Evolutionary conservation across 176 grass and related monocot species (phyloP).

Genomic region (Musa itinerans): DNA sequence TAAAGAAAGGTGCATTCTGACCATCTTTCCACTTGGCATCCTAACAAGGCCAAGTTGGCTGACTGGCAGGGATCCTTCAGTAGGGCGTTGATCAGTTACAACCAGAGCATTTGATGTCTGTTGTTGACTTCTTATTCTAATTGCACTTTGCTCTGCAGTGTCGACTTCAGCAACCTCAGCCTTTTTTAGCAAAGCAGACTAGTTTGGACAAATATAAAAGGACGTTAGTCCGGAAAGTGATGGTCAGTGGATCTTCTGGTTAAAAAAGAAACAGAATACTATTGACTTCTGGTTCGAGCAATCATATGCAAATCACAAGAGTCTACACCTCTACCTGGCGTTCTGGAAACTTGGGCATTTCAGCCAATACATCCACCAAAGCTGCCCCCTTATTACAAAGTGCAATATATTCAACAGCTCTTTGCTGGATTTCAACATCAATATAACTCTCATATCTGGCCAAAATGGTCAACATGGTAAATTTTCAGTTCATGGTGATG

Average conservation of each 20-base stretch:
- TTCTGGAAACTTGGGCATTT: conserved; percentile 98
- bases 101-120: conserved; percentile 86
- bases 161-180: conserved; percentile 97
- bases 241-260: not conserved
- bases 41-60: conserved; percentile 72
- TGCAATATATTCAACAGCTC: conserved; percentile 90
- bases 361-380: conserved; percentile 76
- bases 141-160: conserved; percentile 97
- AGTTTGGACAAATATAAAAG: conserved; percentile 35
- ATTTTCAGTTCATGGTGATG: not conserved
- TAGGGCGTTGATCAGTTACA: conserved; percentile 48
- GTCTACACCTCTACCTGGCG: conserved; percentile 41
- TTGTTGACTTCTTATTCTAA: conserved; percentile 91
- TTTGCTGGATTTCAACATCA: conserved; percentile 96
- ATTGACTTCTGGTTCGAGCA: not conserved
- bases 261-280: not conserved
- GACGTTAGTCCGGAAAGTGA: not conserved
- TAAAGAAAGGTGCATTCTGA: conserved; percentile 24
- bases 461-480: not conserved
- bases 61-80: conserved; percentile 56
- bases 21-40: conserved; percentile 78
- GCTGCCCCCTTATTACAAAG: conserved; percentile 72
- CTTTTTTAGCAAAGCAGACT: conserved; percentile 95
- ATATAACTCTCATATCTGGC: conserved; percentile 96
- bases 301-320: not conserved